A percentile compares a stretch with the other conserved stretches of the same genome.
Conservation (phyloP, 2,329 filamentous ascomycete genomes). For the Botrytis elliptica region DNA sequence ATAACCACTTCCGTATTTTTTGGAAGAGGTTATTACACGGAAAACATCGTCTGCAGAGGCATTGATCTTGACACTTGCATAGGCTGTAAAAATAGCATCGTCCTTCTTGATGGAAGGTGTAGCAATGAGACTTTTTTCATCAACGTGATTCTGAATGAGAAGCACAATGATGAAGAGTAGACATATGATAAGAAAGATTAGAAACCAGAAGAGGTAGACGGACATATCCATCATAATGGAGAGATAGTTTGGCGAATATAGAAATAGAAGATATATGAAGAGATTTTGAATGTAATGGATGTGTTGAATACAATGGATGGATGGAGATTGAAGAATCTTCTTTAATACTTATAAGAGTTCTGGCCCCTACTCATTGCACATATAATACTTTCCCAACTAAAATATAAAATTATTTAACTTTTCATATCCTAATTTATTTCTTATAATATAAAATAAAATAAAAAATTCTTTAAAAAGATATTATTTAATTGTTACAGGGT, state of each 20-base stretch:
- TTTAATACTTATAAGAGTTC: too few species aligned
- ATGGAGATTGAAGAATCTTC: not conserved
- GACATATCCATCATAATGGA: not conserved
- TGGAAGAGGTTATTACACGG: slow-evolving; percentile 23
- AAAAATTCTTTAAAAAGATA: too few species aligned
- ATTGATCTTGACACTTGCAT: slow-evolving; percentile 27
- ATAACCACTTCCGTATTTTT: slow-evolving; percentile 24
- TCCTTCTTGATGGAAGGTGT: slow-evolving; percentile 25
- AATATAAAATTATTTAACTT: too few species aligned
- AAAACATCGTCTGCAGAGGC: slow-evolving; percentile 30
- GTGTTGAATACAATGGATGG: not conserved
- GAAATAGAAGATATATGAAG: not conserved
- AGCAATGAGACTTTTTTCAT: slow-evolving; percentile 19
- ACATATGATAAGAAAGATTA: slow-evolving; percentile 11
- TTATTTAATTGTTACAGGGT: too few species aligned
- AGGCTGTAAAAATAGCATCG: slow-evolving; percentile 26
- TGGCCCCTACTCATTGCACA: too few species aligned
- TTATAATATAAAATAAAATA: too few species aligned
- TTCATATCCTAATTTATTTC: too few species aligned
- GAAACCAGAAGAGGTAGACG: slow-evolving; percentile 7
- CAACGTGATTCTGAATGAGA: slow-evolving; percentile 21
- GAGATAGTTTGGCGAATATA: not conserved
- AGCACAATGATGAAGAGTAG: slow-evolving; percentile 24
- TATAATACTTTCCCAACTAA: too few species aligned
- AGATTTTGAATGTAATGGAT: not conserved